A percentile compares a stretch with the other conserved stretches of the same genome.
These are phyloP conservation scores for Globisporangium irregulare DNA, from an alignment of 352 stramenopile species.

Conservation along the genomic window DNA sequence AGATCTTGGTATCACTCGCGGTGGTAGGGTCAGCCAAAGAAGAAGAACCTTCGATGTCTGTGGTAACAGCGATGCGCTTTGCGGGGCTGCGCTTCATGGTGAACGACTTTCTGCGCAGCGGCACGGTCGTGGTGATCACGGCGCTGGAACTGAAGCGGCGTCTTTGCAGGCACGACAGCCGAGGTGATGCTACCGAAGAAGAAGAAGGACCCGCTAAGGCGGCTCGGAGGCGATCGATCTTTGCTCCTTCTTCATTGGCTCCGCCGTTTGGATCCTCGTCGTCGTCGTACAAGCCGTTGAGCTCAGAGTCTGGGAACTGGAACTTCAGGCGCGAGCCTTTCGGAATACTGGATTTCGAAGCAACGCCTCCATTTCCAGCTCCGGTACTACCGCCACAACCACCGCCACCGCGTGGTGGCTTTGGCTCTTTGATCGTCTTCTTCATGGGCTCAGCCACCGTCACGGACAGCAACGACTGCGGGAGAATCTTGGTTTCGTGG, in stretches of 20 bases:
- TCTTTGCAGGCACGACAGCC: constrained; percentile 14
- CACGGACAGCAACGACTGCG: constrained; percentile 22
- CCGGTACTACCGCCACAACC: constrained; percentile 14
- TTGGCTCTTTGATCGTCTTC: constrained; percentile 41
- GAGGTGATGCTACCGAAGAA: constrained; percentile 3
- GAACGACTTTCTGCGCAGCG: constrained; percentile 62
- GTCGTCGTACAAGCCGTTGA: constrained; percentile 27
- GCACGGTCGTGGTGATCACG: constrained; percentile 36
- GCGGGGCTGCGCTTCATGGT: constrained; percentile 56
- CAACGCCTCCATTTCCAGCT: neutral
- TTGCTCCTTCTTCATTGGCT: neutral
- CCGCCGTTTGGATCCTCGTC: neutral
- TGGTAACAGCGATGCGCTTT: constrained; percentile 27
- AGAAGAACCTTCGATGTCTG: neutral
- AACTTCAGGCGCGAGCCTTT: constrained; percentile 47
- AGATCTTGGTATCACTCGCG: neutral
- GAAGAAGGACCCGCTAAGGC: neutral
- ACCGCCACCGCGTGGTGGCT: constrained; percentile 29
- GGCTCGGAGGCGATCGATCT: neutral
- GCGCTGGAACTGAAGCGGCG: constrained; percentile 32
- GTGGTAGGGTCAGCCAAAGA: too few relatives aligned
- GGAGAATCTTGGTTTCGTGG: neutral
- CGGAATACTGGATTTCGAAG: neutral
- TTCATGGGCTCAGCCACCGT: constrained; percentile 30
- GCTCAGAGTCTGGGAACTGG: constrained; percentile 51